A percentile compares a stretch with the other conserved stretches of the same genome.
These are phyloP conservation scores for Lactarius pseudohatsudake DNA, from an alignment of 768 basidiomycete species.

Conservation along the genomic window DNA sequence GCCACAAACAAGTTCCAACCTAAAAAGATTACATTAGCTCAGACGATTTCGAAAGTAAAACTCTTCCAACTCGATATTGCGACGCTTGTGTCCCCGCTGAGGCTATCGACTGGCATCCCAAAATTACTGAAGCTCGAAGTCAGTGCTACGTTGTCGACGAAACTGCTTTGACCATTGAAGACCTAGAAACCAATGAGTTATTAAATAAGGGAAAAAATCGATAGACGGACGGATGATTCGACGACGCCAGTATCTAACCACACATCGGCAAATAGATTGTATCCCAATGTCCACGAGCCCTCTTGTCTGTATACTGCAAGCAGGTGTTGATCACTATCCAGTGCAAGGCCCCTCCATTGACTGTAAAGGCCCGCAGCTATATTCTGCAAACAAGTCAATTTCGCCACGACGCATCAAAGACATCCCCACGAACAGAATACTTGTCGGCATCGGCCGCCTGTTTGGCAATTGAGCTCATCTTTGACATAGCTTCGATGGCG, in stretches of 20 bases:
- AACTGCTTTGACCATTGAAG: slow-evolving; percentile 53
- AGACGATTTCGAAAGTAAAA: not conserved
- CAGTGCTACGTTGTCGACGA: slow-evolving; percentile 42
- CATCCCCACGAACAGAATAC: not conserved
- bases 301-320: not conserved
- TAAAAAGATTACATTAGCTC: slow-evolving; percentile 7
- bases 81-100: not conserved
- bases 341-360: not conserved
- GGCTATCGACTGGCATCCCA: not conserved
- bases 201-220: no score
- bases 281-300: not conserved
- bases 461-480: not conserved
- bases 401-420: not conserved
- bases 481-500: not conserved
- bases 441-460: not conserved
- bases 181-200: slow-evolving; percentile 29
- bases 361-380: not conserved
- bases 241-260: not conserved
- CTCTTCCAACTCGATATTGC: not conserved
- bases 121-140: not conserved
- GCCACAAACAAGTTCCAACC: not conserved
- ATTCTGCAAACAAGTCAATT: not conserved
- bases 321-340: not conserved
- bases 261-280: not conserved
- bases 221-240: not conserved